Base-by-base conservation (phyloP, 352 stramenopile genomes). In the Pythium aphanidermatum region DNA sequence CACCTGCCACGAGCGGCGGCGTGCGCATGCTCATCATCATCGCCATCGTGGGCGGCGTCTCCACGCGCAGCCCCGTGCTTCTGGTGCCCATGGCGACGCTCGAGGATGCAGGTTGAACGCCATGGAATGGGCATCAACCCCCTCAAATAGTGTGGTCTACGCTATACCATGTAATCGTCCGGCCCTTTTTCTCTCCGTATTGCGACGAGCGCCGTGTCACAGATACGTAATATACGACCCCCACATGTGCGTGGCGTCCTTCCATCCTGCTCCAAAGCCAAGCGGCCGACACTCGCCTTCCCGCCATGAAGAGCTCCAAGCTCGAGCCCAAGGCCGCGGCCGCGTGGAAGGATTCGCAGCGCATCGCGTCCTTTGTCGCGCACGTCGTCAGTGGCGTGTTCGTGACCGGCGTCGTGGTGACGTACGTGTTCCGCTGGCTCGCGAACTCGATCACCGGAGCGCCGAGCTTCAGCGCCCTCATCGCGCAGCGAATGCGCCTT, bases 321-420 rank as follows among this genome's bases (percentile, higher is more conserved):
- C n/a, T 7, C 17, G 8, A 42, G 7, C 11, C 6, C 33, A 17
- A 4, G 17, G 16, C 21, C 23, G 44, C 29, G 39, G 17, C 32
- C 5, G 33, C 55, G 46, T 86, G 74, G 74, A 83, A 82, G 48
- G 67, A 83, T 56, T 69, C 66, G 46, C 64, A 79, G 8, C 71
- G 71, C 28, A 52, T 83, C 36, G 74, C 71, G 31, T 55, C 74
- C 53, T 86, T 86, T 43, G 51, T 86, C 24, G 74, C 71, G 27
- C 76, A 86, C 46, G 68, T 86, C 32, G 51, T 66, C 24, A 71
- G 74, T 46, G 74, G 71, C 8, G 44, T 66, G 4, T 46, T 84
- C 25, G 63, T 83, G 28, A 56, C 82, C 45, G 30, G 61, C 35
- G 56, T 59, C 24, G 42, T 82, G 29, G 58, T 58, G 23, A 60